Base-by-base conservation (phyloP, 2,329 filamentous ascomycete genomes). In the Ceratocystiopsis sp. region DNA sequence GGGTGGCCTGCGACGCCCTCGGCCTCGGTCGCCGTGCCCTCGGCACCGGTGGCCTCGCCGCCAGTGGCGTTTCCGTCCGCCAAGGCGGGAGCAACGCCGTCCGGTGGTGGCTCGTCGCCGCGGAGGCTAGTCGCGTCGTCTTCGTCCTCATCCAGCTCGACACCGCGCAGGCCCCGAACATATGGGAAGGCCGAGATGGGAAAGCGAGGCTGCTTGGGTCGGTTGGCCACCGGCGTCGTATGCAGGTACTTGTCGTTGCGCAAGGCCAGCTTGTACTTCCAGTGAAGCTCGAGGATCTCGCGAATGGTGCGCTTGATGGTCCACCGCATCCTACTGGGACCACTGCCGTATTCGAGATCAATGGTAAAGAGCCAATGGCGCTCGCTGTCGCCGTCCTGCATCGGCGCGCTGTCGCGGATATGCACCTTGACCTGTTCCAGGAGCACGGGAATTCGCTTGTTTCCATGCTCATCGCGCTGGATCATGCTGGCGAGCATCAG, bases 401-500 rank as follows among this genome's bases (percentile, higher is more conserved):
- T 73, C 12, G 77, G 75, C 12, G 68, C 66, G 53, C 85, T 93
- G 54, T 95, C 84, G 10, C 78, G 80, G 46, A 98, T 82, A 45
- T 73, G 77, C 46, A 98, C 71, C 59, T 93, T 94, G 46, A 98
- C 70, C 63, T 98, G 91, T 59, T 98, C 91, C 8, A 98, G 71
- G 4, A 98, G 73, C 42, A 98, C 86, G 0, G 91, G 91, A 45
- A 98, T 94, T 46, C 87, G 78, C 62, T 84, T 91, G 61, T 93
- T 91, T 40, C 89, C 86, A 53, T 95, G 84, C 60, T 98, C 91
- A 53, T 98, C 91, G 45, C 91, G 75, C 62, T 96, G 91, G 53
- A 96, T 91, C 84, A 96, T 95, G 56, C 87, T 95, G 9, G 91
- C 91, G 42, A 98, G 66, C 61, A 98, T 93, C 46, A 98, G 67